phyloP scores from a whole-genome alignment of 2,329 filamentous ascomycete genomes.

The Aspergillus persii region DNA sequence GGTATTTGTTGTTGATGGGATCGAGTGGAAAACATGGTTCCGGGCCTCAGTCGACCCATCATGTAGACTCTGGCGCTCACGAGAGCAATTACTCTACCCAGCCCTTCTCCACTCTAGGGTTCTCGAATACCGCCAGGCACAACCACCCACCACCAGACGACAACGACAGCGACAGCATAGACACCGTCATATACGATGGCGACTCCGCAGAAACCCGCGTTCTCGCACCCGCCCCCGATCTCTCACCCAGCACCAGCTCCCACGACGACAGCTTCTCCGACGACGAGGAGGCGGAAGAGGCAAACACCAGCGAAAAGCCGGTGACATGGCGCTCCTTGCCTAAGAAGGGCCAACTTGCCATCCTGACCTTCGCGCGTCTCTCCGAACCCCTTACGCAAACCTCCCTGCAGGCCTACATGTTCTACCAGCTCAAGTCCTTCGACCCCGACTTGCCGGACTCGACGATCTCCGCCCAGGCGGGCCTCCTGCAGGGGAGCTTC shows the following conservation, averaged over 20 bases:
- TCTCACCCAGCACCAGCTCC: constrained; percentile 12
- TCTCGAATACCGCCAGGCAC: not conserved
- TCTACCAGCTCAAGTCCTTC: constrained; percentile 84
- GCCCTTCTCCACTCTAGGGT: not conserved
- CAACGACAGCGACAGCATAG: constrained; percentile 17
- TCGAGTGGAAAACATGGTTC: constrained; percentile 6
- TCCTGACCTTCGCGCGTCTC: constrained; percentile 74
- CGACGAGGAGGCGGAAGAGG: not conserved
- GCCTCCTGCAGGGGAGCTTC: constrained; percentile 74
- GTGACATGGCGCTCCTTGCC: constrained; percentile 73
- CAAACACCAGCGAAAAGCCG: constrained; percentile 36
- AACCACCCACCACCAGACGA: constrained; percentile 5
- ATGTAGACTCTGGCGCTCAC: constrained; percentile 14
- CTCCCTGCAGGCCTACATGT: constrained; percentile 75
- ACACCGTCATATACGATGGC: constrained; percentile 18
- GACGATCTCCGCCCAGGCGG: constrained; percentile 72
- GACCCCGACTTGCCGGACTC: constrained; percentile 56
- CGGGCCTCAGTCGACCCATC: constrained; percentile 1
- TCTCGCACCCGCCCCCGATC: constrained; percentile 14
- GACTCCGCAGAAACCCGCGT: constrained; percentile 6
- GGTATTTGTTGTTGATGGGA: constrained; percentile 12
- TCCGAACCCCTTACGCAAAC: constrained; percentile 82
- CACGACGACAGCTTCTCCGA: constrained; percentile 15
- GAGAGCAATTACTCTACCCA: constrained; percentile 3
- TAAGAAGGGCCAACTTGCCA: constrained; percentile 70